A percentile compares a stretch with the other conserved stretches of the same genome.
Conservation (phyloP, 805 yeast genomes). For the Huiozyma sinensis region DNA sequence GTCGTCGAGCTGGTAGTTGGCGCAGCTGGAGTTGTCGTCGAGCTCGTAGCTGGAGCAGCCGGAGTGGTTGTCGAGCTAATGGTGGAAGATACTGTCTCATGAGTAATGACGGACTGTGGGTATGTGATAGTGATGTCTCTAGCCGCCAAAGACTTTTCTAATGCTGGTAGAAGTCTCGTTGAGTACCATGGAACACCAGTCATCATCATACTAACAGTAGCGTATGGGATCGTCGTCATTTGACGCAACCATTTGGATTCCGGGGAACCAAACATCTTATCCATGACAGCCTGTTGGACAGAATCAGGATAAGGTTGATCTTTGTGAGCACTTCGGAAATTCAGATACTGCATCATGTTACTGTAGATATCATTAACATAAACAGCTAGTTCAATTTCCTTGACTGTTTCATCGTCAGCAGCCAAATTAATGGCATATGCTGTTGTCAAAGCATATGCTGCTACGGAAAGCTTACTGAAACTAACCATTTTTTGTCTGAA, state of each 20-base stretch:
- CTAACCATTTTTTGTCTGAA: no score
- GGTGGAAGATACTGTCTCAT: neutral
- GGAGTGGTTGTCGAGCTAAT: constrained; percentile 1
- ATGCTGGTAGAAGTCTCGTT: neutral
- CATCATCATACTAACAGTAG: constrained; percentile 4
- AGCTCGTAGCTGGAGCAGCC: neutral
- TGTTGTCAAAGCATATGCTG: no score
- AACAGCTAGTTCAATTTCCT: constrained; percentile 4
- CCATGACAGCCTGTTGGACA: neutral
- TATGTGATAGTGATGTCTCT: neutral
- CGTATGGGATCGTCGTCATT: constrained; percentile 17
- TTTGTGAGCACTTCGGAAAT: constrained; percentile 6
- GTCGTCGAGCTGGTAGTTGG: constrained; percentile 5
- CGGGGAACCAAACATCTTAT: neutral
- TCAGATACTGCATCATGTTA: constrained; percentile 3
- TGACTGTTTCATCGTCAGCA: neutral
- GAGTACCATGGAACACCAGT: constrained; percentile 7
- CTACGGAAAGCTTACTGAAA: no score
- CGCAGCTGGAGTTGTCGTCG: neutral
- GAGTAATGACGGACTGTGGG: neutral
- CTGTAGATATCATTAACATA: constrained; percentile 6
- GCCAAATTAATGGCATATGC: no score
- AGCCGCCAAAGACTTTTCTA: constrained; percentile 1
- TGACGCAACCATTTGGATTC: constrained; percentile 19
- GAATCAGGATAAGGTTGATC: constrained; percentile 1